Evolutionary conservation across 2,329 filamentous ascomycete species (phyloP).

Genomic region (Atkinsonella hypoxylon): DNA sequence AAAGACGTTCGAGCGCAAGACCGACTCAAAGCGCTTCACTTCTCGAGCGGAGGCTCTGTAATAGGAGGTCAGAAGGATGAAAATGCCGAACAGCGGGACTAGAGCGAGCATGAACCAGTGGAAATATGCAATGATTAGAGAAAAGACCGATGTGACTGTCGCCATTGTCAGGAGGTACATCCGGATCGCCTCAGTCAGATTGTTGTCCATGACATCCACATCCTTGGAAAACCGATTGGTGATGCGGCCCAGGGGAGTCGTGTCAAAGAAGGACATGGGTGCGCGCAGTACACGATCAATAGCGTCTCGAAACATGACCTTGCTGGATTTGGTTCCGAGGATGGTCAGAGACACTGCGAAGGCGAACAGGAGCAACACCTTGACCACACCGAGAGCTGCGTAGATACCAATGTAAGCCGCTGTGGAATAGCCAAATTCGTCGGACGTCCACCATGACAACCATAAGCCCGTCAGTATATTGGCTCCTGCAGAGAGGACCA

Average conservation of each 20-base stretch:
- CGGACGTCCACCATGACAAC: constrained; percentile 87
- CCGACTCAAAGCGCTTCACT: constrained; percentile 85
- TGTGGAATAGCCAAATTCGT: constrained; percentile 55
- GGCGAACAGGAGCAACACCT: constrained; percentile 64
- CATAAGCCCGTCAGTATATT: constrained; percentile 85
- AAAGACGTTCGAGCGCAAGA: constrained; percentile 79
- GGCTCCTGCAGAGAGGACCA: constrained; percentile 64
- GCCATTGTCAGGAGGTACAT: constrained; percentile 84
- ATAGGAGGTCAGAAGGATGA: constrained; percentile 73
- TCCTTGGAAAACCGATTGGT: constrained; percentile 95
- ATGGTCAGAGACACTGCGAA: constrained; percentile 72
- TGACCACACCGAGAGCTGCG: constrained; percentile 57
- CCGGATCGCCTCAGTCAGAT: constrained; percentile 73
- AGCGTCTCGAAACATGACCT: constrained; percentile 67
- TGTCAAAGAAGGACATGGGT: constrained; percentile 91
- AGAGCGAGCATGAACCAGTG: constrained; percentile 65
- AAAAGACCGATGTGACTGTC: constrained; percentile 74
- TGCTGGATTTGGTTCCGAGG: constrained; percentile 70
- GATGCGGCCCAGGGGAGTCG: constrained; percentile 86
- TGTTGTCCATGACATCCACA: constrained; percentile 94
- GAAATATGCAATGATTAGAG: constrained; percentile 89
- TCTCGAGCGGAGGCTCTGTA: constrained; percentile 87
- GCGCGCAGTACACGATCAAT: constrained; percentile 63
- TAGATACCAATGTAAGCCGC: constrained; percentile 63
- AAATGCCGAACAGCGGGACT: constrained; percentile 57